Evolutionary conservation across 2,329 filamentous ascomycete genomes (phyloP).

Genomic region (Ustulina deusta): DNA sequence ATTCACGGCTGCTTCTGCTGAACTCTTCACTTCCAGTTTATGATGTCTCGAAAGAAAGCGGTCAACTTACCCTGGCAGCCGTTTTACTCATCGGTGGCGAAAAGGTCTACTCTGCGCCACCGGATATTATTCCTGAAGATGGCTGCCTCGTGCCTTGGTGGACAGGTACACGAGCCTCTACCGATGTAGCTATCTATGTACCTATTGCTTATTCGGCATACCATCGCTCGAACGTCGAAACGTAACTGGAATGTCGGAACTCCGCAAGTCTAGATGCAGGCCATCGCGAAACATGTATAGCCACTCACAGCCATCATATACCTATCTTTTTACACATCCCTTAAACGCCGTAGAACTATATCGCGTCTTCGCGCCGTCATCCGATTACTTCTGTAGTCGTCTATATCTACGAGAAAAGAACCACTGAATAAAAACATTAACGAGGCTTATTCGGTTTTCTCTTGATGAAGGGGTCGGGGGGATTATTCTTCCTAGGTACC

Average conservation of each 20-base stretch:
- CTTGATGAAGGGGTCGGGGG: slow-evolving; percentile 47
- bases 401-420: slow-evolving; percentile 23
- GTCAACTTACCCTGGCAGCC: slow-evolving; percentile 30
- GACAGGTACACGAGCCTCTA: slow-evolving; percentile 12
- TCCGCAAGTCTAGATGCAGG: slow-evolving; percentile 16
- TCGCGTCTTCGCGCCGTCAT: background rate
- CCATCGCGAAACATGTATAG: slow-evolving; percentile 5
- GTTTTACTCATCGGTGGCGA: slow-evolving; percentile 6
- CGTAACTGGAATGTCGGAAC: slow-evolving; percentile 10
- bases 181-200: slow-evolving; percentile 21
- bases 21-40: background rate
- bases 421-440: slow-evolving; percentile 17
- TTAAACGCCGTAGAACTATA: slow-evolving; percentile 36
- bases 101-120: slow-evolving; percentile 13
- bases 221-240: background rate
- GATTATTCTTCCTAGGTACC: slow-evolving; percentile 30
- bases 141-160: slow-evolving; percentile 11
- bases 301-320: slow-evolving; percentile 1
- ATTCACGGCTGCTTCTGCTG: background rate
- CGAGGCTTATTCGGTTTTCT: slow-evolving; percentile 47
- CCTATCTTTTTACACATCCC: slow-evolving; percentile 6
- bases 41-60: background rate
- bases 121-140: slow-evolving; percentile 11
- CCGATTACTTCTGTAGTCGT: background rate
- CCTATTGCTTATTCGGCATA: background rate